Percentiles rank a stretch among this genome's conserved stretches.
Evolutionary conservation across 2,329 filamentous ascomycete genomes (phyloP).

Genomic region (Stagonosporopsis cucurbitacearum): DNA sequence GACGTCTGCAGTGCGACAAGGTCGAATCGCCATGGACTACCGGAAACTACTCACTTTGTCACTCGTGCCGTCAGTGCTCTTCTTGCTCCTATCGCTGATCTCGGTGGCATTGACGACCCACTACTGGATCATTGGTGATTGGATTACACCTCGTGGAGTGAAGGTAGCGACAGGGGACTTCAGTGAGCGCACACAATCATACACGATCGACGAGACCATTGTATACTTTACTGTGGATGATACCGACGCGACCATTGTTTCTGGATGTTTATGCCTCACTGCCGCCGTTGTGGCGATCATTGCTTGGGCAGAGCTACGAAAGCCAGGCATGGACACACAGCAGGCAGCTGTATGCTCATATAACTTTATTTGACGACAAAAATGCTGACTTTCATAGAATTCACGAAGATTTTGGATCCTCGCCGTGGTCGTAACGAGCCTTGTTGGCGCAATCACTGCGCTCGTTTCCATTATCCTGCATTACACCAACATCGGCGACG

Average conservation of each 20-base stretch:
- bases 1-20: constrained; percentile 11
- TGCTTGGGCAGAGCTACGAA: constrained; percentile 34
- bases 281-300: constrained; percentile 34
- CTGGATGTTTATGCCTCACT: constrained; percentile 34
- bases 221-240: constrained; percentile 33
- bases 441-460: constrained; percentile 25
- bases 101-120: constrained; percentile 38
- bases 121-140: constrained; percentile 43
- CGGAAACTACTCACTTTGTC: constrained; percentile 30
- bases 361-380: too few species aligned
- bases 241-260: constrained; percentile 38
- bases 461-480: constrained; percentile 34
- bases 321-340: constrained; percentile 34
- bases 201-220: constrained; percentile 33
- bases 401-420: constrained; percentile 39
- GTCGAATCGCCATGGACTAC: constrained; percentile 25
- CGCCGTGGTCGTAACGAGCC: constrained; percentile 27
- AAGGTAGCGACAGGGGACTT: constrained; percentile 24
- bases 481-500: constrained; percentile 34
- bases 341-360: constrained; percentile 27
- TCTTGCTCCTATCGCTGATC: constrained; percentile 37
- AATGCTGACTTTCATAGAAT: constrained; percentile 23
- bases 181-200: constrained; percentile 26
- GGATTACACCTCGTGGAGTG: constrained; percentile 32
- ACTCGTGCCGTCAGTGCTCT: constrained; percentile 32